These are phyloP conservation scores for Fistulinella cinereoalba DNA, from an alignment of 1,284 basidiomycete genomes.

Conservation along the genomic window DNA sequence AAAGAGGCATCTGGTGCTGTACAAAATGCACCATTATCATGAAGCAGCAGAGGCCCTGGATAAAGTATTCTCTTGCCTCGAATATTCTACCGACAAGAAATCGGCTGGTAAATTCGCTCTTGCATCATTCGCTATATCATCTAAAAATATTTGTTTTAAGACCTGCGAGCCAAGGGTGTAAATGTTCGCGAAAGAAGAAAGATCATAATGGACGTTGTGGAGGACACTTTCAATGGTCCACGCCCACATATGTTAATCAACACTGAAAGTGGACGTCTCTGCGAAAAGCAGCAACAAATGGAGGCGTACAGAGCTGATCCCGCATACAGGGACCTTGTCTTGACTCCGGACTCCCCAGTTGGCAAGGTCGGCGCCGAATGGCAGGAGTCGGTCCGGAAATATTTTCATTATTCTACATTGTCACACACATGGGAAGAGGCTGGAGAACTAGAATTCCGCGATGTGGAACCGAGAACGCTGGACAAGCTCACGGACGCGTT, in stretches of 20 bases:
- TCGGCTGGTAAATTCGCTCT: too few relatives aligned
- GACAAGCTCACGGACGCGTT: neutral
- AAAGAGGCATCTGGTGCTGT: neutral
- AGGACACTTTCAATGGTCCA: neutral
- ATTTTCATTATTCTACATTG: constrained; percentile 6
- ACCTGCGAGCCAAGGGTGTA: constrained; percentile 1
- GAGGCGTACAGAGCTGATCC: constrained; percentile 1
- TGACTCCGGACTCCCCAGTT: neutral
- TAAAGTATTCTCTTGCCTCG: neutral
- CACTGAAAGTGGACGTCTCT: constrained; percentile 7
- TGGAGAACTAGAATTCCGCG: constrained; percentile 2
- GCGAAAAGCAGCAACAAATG: neutral
- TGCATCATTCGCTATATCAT: too few relatives aligned
- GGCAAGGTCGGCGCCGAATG: neutral
- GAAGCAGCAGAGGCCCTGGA: constrained; percentile 7
- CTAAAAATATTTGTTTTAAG: neutral
- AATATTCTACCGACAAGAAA: too few relatives aligned
- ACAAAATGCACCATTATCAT: neutral
- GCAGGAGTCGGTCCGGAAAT: neutral
- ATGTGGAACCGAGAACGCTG: constrained; percentile 2
- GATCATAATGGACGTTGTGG: neutral
- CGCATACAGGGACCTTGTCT: constrained; percentile 2
- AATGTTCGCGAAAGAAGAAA: neutral
- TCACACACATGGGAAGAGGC: constrained; percentile 10
- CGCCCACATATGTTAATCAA: constrained; percentile 6